Base-by-base conservation (phyloP, 139 green algal species). In the Zygnema circumcarinatum region DNA sequence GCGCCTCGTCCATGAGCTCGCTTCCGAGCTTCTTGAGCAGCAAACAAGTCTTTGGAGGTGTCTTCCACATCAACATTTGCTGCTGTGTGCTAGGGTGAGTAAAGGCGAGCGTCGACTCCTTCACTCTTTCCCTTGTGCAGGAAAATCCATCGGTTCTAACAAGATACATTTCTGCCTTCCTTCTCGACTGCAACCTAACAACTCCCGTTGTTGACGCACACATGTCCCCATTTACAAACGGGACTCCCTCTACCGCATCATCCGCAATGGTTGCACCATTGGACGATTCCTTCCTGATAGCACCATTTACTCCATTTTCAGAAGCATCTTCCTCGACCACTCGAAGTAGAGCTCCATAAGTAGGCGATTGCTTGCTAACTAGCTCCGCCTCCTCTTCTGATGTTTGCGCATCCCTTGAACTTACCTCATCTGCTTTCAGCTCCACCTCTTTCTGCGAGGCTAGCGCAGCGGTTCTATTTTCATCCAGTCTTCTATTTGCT, bases 1-100 rank as follows among this genome's bases (percentile, higher is more conserved):
- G 53, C 38, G 93, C 41, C 25, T 98, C 91, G 1, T 93, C 29
- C 32, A 95, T 32, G 32, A 98, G 92, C 74, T 96, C 97, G 22
- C 94, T 74, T 0, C 97, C 97, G 31, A 98, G 89, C 91, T 99
- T 99, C 91, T 98, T 99, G 22, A 99, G 92, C 35, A 99, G 87
- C 92, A 99, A 95, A 0, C 97, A 96, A 35, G 94, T 98, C 91
- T 78, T 93, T 0, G 97, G 97, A 33, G 88, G 87, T 0, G 93
- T 89, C 78, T 96, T 94, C 97, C 97, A 99, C 39, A 99, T 95
- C 11, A 99, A 94, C 56, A 99, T 91, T 75, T 99, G 95, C 89
- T 99, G 97, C 91, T 99, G 96, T 1, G 95, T 98, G 92, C 87
- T 96, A 38, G 97, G 95, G 81, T 96, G 94, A 0, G 94, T 93